phyloP scores from a whole-genome alignment of 1,284 basidiomycete species.

The Agaricales sp. region DNA sequence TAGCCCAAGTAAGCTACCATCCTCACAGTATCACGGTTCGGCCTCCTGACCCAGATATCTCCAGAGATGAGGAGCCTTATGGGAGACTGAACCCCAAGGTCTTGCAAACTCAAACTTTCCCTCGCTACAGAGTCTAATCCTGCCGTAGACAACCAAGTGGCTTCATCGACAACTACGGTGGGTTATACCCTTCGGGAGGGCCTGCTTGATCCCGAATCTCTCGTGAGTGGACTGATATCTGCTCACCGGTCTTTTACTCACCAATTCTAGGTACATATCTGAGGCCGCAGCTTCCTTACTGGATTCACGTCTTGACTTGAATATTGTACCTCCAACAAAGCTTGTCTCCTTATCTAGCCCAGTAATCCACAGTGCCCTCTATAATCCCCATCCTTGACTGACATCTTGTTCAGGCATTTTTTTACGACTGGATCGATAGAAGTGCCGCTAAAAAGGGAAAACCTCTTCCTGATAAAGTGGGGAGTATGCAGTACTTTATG shows the following conservation, averaged over 20 bases:
- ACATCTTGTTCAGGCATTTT: conserved; percentile 53
- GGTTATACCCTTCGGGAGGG: conserved; percentile 79
- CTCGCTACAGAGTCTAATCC: too few relatives aligned
- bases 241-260: conserved; percentile 3
- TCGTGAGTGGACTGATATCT: conserved; percentile 34
- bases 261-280: conserved; percentile 41
- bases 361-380: too few relatives aligned
- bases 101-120: conserved; percentile 2
- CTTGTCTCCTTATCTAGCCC: conserved; percentile 75
- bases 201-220: conserved; percentile 78
- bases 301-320: conserved; percentile 62
- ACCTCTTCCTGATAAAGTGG: conserved; percentile 75
- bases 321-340: conserved; percentile 83
- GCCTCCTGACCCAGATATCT: conserved; percentile 17
- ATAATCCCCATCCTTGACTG: conserved; percentile 3
- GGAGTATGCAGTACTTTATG: conserved; percentile 85
- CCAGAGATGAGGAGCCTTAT: conserved; percentile 85
- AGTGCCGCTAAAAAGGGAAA: conserved; percentile 73
- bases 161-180: conserved; percentile 77
- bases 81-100: conserved; percentile 78
- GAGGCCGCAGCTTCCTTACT: conserved; percentile 83
- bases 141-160: conserved; percentile 76
- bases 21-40: neutral
- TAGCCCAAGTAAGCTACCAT: neutral
- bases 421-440: conserved; percentile 83